Base-by-base conservation (phyloP, 805 yeast species). In the Saccharomycopsis capsularis region DNA sequence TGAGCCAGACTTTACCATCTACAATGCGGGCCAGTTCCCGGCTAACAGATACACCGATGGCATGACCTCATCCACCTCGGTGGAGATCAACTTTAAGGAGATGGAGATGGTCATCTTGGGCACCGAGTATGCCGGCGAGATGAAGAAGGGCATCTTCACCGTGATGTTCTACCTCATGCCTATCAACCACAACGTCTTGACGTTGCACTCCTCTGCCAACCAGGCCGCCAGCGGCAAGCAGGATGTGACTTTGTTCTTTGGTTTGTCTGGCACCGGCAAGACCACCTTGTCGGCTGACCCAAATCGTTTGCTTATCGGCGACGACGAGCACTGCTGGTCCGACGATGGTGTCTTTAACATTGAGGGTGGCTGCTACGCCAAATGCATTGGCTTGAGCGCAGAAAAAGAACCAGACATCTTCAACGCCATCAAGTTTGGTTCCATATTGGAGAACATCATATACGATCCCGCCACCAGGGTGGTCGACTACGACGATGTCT, bases 121-220 rank as follows among this genome's bases (percentile, higher is more conserved):
- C 70, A 91, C 98, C 40, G 99, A 91, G 75, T 91, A 91, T 65
- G 99, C 99, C 48, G 99, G 99, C 63, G 99, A 91, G 76, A 91
- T 91, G 99, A 91, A 91, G 77, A 91, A 91, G 76, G 99, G 99
- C 74, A 89, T 91, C 63, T 89, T 91, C 79, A 89, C 98, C 21
- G 98, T 91, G 54, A 91, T 91, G 99, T 91, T 93, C 74, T 91
- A 91, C 76, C 76, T 93, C 68, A 90, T 90, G 97, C 99, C 99
- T 50, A 82, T 93, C 59, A 87, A 78, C 68, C 85, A 90, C 75
- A 70, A 86, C 62, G 89, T 91, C 52, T 79, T 91, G 65, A 93
- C 98, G 37, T 78, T 91, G 67, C 98, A 91, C 71, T 90, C 97
- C 2, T 86, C 96, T 55, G 87, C 91, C 58, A 91, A 91, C 74